phyloP scores from a whole-genome alignment of 441 rosid species.

The Pelargonium citronellum region DNA sequence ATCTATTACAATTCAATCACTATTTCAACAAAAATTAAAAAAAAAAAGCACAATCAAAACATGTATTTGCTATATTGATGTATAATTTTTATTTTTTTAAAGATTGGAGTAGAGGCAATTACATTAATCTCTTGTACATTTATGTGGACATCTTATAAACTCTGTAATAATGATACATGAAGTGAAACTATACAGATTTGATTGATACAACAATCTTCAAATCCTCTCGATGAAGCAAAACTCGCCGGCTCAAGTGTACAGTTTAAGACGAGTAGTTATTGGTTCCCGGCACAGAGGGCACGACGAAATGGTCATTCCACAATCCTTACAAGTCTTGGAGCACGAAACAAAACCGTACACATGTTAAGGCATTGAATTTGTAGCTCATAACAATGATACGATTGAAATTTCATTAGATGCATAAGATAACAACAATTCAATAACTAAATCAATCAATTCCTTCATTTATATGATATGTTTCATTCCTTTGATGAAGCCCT shows the following conservation, averaged over 20 bases:
- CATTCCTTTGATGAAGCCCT: too few species aligned
- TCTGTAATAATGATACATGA: background rate
- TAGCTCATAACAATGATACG: background rate
- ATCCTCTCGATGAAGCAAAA: background rate
- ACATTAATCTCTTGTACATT: too few species aligned
- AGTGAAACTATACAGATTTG: background rate
- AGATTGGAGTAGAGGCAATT: too few species aligned
- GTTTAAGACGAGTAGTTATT: slow-evolving; percentile 61
- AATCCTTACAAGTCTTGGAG: slow-evolving; percentile 84
- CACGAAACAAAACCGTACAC: slow-evolving; percentile 3
- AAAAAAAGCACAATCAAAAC: too few species aligned
- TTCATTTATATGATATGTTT: background rate
- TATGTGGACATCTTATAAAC: too few species aligned
- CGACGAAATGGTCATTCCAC: slow-evolving; percentile 40
- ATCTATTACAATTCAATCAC: too few species aligned
- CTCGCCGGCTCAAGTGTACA: slow-evolving; percentile 42
- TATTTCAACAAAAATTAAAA: too few species aligned
- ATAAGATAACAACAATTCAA: too few species aligned
- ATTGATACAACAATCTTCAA: background rate
- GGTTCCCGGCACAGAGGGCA: slow-evolving; percentile 76
- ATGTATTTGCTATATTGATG: too few species aligned
- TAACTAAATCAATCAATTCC: background rate
- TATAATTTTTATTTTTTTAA: too few species aligned
- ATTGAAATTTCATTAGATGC: background rate
- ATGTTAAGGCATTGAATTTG: background rate